Evolutionary conservation across 805 yeast species (phyloP).

Genomic region (Alloascoidea africana): DNA sequence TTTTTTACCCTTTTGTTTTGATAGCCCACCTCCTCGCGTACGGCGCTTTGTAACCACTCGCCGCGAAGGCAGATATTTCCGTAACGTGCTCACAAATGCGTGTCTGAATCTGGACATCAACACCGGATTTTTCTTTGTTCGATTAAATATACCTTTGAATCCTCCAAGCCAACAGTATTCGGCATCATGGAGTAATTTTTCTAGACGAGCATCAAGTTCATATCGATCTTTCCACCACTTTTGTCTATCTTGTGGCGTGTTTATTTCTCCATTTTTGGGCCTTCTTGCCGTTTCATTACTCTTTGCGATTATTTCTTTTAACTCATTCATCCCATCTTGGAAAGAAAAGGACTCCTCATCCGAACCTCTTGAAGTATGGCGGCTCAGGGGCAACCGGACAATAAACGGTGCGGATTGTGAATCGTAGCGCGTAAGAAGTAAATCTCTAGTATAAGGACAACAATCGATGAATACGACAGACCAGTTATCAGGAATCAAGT

Average conservation of each 20-base stretch:
- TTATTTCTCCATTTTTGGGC: constrained; percentile 34
- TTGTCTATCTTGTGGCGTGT: constrained; percentile 41
- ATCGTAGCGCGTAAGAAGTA: constrained; percentile 34
- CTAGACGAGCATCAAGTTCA: constrained; percentile 39
- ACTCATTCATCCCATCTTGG: constrained; percentile 27
- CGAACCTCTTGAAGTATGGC: constrained; percentile 29
- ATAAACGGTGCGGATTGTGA: constrained; percentile 24
- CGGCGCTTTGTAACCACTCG: constrained; percentile 14
- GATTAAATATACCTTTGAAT: constrained; percentile 45
- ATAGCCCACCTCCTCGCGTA: not conserved
- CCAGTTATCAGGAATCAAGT: constrained; percentile 35
- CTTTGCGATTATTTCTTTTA: constrained; percentile 35
- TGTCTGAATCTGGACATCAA: constrained; percentile 19
- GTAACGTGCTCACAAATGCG: constrained; percentile 24
- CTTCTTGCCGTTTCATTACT: constrained; percentile 48
- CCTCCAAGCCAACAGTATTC: constrained; percentile 71
- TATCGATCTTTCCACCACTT: constrained; percentile 71
- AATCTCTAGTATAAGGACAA: constrained; percentile 39
- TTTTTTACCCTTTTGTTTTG: not conserved
- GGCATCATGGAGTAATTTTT: constrained; percentile 35
- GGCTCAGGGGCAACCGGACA: constrained; percentile 43
- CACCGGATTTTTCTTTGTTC: constrained; percentile 13
- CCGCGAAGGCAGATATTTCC: constrained; percentile 34
- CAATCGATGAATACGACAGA: constrained; percentile 43
- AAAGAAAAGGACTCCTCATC: constrained; percentile 28